These are phyloP conservation scores for Fraxinus angustifolia DNA, from an alignment of 305 asterid species.

Conservation along the genomic window DNA sequence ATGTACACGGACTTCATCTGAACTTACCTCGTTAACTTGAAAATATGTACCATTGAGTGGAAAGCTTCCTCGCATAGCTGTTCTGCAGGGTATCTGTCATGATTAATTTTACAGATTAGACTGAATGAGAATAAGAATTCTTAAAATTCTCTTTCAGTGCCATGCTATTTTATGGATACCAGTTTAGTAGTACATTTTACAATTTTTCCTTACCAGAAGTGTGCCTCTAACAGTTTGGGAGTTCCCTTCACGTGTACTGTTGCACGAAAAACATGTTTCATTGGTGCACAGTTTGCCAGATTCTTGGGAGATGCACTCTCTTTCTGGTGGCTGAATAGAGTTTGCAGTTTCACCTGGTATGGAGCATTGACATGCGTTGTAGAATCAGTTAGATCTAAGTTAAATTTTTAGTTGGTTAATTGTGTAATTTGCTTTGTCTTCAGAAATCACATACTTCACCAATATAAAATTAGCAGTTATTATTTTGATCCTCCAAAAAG, in stretches of 20 bases:
- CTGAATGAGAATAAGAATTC: background rate
- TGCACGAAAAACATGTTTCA: conserved; percentile 82
- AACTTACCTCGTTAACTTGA: conserved; percentile 89
- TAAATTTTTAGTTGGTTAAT: conserved; percentile 1
- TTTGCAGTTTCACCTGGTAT: conserved; percentile 80
- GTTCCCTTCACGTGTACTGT: conserved; percentile 79
- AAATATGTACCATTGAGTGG: conserved; percentile 96
- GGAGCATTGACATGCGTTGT: conserved; percentile 22
- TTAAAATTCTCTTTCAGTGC: background rate
- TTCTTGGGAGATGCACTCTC: conserved; percentile 60
- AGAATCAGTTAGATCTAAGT: conserved; percentile 15
- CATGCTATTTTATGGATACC: conserved; percentile 4
- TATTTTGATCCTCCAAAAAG: conserved; percentile 8
- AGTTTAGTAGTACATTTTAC: background rate
- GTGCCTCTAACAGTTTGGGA: conserved; percentile 95
- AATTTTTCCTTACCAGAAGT: conserved; percentile 58
- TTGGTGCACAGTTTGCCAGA: conserved; percentile 61
- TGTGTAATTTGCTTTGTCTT: conserved; percentile 6
- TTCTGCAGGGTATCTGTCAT: conserved; percentile 89
- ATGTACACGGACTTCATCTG: background rate
- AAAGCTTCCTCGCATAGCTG: conserved; percentile 99
- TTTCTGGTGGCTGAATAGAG: conserved; percentile 82
- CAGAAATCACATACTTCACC: conserved; percentile 1
- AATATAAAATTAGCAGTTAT: background rate
- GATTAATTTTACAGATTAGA: conserved; percentile 27